Conservation (phyloP, 306 rosid genomes). For the Prunus mira region DNA sequence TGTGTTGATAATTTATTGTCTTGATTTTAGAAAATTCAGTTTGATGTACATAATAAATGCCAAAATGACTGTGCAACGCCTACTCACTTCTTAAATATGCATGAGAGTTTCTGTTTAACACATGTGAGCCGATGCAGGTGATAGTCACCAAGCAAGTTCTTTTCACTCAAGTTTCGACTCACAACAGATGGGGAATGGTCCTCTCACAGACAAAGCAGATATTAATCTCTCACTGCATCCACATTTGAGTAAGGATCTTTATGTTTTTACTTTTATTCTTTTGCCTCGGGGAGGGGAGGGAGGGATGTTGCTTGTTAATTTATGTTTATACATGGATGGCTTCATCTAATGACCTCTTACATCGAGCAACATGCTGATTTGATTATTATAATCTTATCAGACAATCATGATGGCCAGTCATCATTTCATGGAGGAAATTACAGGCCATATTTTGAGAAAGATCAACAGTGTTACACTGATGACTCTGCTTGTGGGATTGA, state of each 20-base stretch:
- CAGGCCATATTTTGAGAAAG: slow-evolving; percentile 40
- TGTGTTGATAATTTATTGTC: neutral
- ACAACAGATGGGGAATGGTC: slow-evolving; percentile 35
- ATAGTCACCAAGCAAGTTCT: slow-evolving; percentile 46
- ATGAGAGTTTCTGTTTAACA: slow-evolving; percentile 13
- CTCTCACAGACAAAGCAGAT: slow-evolving; percentile 28
- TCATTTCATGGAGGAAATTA: slow-evolving; percentile 51
- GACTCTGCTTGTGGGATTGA: slow-evolving; percentile 26
- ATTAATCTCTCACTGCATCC: slow-evolving; percentile 28
- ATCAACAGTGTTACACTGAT: slow-evolving; percentile 38
- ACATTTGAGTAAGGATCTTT: slow-evolving; percentile 29
- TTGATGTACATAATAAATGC: neutral
- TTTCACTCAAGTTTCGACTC: slow-evolving; percentile 33
- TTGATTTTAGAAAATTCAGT: slow-evolving; percentile 1
- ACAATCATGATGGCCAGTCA: slow-evolving; percentile 40
- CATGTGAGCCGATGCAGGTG: slow-evolving; percentile 39
- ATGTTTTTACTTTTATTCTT: neutral
- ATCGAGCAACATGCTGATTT: slow-evolving; percentile 21
- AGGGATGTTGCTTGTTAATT: neutral
- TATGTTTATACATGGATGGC: neutral
- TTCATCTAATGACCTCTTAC: slow-evolving; percentile 18
- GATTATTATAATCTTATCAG: slow-evolving; percentile 28
- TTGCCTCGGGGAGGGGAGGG: neutral
- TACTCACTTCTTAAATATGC: neutral
- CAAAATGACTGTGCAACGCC: neutral